Base-by-base conservation (phyloP, 805 yeast species). In the Wickerhamiella parazyma region DNA sequence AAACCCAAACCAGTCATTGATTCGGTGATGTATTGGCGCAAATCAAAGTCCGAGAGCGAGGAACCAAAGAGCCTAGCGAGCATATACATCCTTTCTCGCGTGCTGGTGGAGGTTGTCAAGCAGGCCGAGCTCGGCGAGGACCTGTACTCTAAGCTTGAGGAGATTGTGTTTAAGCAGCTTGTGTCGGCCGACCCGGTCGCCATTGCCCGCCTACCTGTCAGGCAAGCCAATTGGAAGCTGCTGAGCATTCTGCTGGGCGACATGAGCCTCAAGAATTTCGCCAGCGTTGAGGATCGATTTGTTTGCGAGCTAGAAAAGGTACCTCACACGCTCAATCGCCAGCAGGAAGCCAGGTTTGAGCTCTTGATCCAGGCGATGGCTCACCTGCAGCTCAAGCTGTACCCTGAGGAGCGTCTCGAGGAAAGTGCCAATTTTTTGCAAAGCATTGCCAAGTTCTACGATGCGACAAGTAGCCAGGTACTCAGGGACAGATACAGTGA, bases 21-120 rank as follows among this genome's bases (percentile, higher is more conserved):
- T 60, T 85, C 94, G 6, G 94, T 91, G 47, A 87, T 91, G 97
- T 87, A 83, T 58, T 91, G 99, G 99, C 72, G 97, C 48, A 84
- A 89, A 58, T 76, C 89, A 1, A 91, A 91, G 60, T 78, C 93
- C 11, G 97, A 89, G 53, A 78, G 81, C 3, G 84, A 94, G 2
- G 96, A 89, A 48, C 66, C 93, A 46, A 85, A 84, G 59, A 82
- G 89, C 9, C 64, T 87, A 39, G 84, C 91, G 2, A 78, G 91
- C 46, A 86, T 91, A 16, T 91, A 77, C 59, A 81, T 91, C 28
- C 62, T 91, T 14, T 89, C 96, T 61, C 72, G 98, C 36, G 97
- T 87, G 0, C 68, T 91, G 42, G 82, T 89, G 44, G 97, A 89
- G 56, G 86, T 91, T 10, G 94, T 89, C 16, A 77, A 78, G 51